Base-by-base conservation (phyloP, 2,329 filamentous ascomycete species). In the Penicillium sp. region DNA sequence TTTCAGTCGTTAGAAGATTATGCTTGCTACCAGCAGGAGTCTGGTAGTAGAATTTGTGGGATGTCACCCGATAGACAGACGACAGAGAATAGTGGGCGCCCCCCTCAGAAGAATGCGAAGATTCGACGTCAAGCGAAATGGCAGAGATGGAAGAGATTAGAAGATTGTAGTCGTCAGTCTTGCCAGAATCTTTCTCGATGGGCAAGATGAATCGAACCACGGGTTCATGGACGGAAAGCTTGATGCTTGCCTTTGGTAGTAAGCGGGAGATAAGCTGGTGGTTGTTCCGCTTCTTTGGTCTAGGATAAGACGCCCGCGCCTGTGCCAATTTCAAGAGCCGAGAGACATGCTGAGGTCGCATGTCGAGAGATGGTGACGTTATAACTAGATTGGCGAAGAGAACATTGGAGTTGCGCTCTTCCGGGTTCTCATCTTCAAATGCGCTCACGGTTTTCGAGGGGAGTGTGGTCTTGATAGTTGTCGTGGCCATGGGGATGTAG, bases 401-500 rank as follows among this genome's bases (percentile, higher is more conserved):
- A 33, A 98, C 93, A 66, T 98, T 98, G 42, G 89, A 88, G 63
- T 98, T 98, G 54, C 89, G 84, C 70, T 97, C 90, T 57, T 87
- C 86, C 32, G 82, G 85, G 58, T 86, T 86, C 49, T 75, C 74
- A 29, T 86, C 81, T 50, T 84, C 80, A 1, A 84, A 81, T 46
- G 91, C 81, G 65, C 92, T 87, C 9, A 98, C 85, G 0, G 91
- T 95, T 70, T 97, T 96, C 10, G 93, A 95, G 5, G 92, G 92
- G 6, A 97, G 74, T 0, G 95, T 98, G 0, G 93, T 97, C 68
- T 92, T 89, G 52, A 97, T 83, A 0, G 86, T 98, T 2, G 91
- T 95, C 1, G 93, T 98, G 18, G 92, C 88, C 93, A 98, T 97
- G 0, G 93, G 93, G 38, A 98, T 82, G 67, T 98, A 98, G 20